Evolutionary conservation across 352 stramenopile species (phyloP).

Genomic region (Halophytophthora polymorphica): DNA sequence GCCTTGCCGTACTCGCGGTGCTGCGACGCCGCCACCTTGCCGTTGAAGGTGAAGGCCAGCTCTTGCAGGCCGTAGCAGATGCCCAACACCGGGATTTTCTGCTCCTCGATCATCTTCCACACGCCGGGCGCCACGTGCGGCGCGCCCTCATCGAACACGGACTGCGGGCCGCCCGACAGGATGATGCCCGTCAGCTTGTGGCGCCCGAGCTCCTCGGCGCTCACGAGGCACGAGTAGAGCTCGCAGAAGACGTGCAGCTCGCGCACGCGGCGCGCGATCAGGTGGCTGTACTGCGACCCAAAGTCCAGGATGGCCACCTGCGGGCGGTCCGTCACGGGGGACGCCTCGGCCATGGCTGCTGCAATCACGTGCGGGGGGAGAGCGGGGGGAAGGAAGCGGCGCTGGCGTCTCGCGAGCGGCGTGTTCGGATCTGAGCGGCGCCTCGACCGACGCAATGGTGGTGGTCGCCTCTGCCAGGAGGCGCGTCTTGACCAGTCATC

Average conservation of each 20-base stretch:
- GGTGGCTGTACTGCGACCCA: conserved; percentile 98
- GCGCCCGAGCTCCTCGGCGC: conserved; percentile 88
- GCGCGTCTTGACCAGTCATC: too few relatives aligned
- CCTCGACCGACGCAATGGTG: conserved; percentile 5
- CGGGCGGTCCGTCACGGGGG: conserved; percentile 86
- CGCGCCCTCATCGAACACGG: conserved; percentile 95
- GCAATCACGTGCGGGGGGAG: conserved; percentile 6
- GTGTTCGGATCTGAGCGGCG: conserved; percentile 30
- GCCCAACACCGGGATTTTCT: conserved; percentile 96
- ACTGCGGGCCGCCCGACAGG: conserved; percentile 95
- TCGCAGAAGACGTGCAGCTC: conserved; percentile 99
- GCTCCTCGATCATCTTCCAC: conserved; percentile 96
- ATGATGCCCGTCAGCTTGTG: conserved; percentile 97
- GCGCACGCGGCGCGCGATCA: conserved; percentile 98
- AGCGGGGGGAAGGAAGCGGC: not conserved
- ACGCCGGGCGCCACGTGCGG: conserved; percentile 94
- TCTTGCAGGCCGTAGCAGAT: conserved; percentile 98
- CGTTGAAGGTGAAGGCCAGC: conserved; percentile 95
- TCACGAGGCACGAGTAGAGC: conserved; percentile 98
- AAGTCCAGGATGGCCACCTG: conserved; percentile 99
- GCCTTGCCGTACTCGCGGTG: conserved; percentile 98
- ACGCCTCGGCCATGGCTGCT: conserved; percentile 57
- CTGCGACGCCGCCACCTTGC: conserved; percentile 90
- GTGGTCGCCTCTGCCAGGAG: conserved; percentile 1
- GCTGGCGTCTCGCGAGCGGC: conserved; percentile 1